These are phyloP conservation scores for Xanthoparmelia taractica DNA, from an alignment of 495 filamentous ascomycete species.

Conservation along the genomic window DNA sequence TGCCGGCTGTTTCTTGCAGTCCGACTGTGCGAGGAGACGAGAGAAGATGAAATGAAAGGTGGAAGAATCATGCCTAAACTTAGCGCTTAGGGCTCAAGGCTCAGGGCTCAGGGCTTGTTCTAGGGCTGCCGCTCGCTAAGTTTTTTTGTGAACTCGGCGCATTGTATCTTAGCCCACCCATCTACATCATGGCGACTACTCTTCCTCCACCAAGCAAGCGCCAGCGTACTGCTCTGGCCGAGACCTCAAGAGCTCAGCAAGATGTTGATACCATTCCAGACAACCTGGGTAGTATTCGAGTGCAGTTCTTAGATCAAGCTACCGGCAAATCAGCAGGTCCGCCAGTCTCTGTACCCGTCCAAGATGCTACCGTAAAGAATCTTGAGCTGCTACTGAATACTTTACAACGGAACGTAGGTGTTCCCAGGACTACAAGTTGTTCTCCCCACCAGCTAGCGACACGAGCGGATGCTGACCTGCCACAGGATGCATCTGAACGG, in stretches of 20 bases:
- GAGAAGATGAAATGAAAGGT: background rate
- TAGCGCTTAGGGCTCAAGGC: background rate
- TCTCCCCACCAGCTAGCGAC: conserved; percentile 11
- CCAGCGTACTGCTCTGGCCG: conserved; percentile 66
- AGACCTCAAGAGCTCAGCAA: conserved; percentile 66
- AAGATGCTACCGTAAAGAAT: conserved; percentile 81
- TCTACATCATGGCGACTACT: conserved; percentile 68
- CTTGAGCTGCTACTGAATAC: conserved; percentile 87
- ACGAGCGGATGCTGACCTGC: conserved; percentile 7
- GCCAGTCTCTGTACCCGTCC: conserved; percentile 72
- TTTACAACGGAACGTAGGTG: conserved; percentile 67
- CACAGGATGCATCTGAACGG: conserved; percentile 64
- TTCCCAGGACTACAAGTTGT: conserved; percentile 23
- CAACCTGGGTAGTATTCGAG: conserved; percentile 69
- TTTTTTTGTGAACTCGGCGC: too few relatives aligned
- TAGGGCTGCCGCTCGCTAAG: background rate
- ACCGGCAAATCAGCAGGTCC: conserved; percentile 59
- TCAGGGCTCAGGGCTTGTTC: too few relatives aligned
- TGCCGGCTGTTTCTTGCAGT: background rate
- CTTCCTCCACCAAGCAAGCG: conserved; percentile 87
- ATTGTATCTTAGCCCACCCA: background rate
- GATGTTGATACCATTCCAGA: conserved; percentile 63
- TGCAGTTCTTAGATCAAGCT: conserved; percentile 82
- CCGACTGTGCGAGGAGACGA: background rate
- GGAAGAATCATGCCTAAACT: background rate